Conservation (phyloP, 202 grass and related monocot genomes). For the Elaeis oleifera region DNA sequence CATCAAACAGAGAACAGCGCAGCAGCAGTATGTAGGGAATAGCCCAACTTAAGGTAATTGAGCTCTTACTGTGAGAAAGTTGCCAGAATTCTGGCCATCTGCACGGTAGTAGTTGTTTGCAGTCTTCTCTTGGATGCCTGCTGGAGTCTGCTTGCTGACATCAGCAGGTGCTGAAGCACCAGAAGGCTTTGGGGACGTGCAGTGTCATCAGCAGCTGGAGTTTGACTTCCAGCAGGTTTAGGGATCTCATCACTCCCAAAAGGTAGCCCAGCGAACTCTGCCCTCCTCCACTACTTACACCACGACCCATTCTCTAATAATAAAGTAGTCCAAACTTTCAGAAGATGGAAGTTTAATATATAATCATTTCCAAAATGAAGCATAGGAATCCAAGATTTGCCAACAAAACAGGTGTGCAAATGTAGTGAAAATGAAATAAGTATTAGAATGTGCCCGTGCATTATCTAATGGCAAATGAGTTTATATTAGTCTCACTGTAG, state of each 20-base stretch:
- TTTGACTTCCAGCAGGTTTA: slow-evolving; percentile 2
- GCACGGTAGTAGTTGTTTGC: slow-evolving; percentile 13
- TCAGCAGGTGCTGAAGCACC: slow-evolving; percentile 2
- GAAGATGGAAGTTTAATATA: too few species aligned
- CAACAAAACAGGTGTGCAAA: too few species aligned
- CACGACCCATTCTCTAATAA: slow-evolving; percentile 9
- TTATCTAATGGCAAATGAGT: too few species aligned
- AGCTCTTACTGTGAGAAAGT: slow-evolving; percentile 17
- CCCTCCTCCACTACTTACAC: slow-evolving; percentile 19
- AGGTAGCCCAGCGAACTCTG: slow-evolving; percentile 19
- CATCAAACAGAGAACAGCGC: too few species aligned
- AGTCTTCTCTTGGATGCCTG: slow-evolving; percentile 12
- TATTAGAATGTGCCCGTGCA: too few species aligned
- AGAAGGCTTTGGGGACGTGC: background rate
- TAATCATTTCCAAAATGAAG: too few species aligned
- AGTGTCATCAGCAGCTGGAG: background rate
- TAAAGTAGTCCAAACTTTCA: too few species aligned
- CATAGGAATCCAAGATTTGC: too few species aligned
- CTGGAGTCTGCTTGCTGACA: slow-evolving; percentile 15
- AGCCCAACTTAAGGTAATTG: background rate
- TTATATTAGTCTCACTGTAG: too few species aligned
- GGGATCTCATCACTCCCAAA: slow-evolving; percentile 14
- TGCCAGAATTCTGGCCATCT: slow-evolving; percentile 21
- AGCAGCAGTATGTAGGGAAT: too few species aligned
- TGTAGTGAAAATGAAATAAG: too few species aligned